A percentile compares a stretch with the other conserved stretches of the same genome.
phyloP scores from a whole-genome alignment of 345 rosid genomes.

The Euphorbia tirucalli region DNA sequence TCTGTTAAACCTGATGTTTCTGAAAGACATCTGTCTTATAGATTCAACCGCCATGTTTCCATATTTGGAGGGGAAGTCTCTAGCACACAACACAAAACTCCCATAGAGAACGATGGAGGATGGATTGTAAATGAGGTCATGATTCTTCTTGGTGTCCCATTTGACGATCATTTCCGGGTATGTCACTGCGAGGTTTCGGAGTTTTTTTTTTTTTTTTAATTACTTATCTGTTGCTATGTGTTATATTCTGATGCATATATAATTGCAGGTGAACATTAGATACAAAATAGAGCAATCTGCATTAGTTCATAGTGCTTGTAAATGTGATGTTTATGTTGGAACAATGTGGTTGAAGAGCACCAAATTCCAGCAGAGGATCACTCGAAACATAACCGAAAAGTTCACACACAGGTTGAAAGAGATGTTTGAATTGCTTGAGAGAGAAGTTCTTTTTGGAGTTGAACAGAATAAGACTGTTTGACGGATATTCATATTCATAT shows the following conservation, averaged over 20 bases:
- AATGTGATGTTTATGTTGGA: constrained; percentile 50
- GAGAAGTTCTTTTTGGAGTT: constrained; percentile 38
- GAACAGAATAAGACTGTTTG: constrained; percentile 14
- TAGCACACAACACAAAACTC: constrained; percentile 56
- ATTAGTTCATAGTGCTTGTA: constrained; percentile 48
- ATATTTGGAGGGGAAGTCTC: constrained; percentile 81
- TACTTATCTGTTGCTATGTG: neutral
- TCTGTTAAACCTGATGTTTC: constrained; percentile 38
- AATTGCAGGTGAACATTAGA: constrained; percentile 51
- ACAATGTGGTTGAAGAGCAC: constrained; percentile 68
- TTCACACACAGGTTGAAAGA: constrained; percentile 50
- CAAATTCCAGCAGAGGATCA: constrained; percentile 69
- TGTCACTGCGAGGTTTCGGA: neutral
- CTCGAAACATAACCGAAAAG: constrained; percentile 56
- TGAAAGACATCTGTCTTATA: constrained; percentile 59
- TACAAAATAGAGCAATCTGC: constrained; percentile 52
- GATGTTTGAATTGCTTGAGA: constrained; percentile 56
- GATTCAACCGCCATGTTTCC: constrained; percentile 59
- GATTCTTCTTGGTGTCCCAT: constrained; percentile 63
- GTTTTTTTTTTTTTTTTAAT: neutral
- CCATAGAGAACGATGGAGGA: constrained; percentile 43
- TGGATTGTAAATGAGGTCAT: constrained; percentile 70
- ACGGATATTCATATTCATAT: neutral
- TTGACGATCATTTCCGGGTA: constrained; percentile 63
- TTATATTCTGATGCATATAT: neutral